A percentile compares a stretch with the other conserved stretches of the same genome.
These are phyloP conservation scores for Vitis hybrid DNA, from an alignment of 177 flowering plant genomes.

Conservation along the genomic window DNA sequence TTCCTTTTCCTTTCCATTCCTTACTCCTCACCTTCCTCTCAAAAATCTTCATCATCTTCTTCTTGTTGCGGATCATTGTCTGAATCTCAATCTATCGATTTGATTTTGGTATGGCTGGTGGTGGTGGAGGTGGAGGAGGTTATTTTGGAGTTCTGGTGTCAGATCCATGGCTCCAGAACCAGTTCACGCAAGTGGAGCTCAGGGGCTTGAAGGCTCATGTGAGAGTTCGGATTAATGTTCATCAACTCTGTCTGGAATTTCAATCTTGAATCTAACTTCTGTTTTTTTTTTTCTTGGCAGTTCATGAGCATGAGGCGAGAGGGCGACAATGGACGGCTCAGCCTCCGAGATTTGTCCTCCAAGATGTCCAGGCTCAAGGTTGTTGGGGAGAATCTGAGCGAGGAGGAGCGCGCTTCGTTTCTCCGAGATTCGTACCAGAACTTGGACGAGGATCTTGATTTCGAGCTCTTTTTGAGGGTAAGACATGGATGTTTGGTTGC, in stretches of 20 bases:
- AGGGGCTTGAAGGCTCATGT: constrained; percentile 78
- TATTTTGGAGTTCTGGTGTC: constrained; percentile 80
- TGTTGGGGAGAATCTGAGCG: constrained; percentile 75
- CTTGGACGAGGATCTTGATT: constrained; percentile 72
- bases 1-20: background rate
- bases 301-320: constrained; percentile 72
- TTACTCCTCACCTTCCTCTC: no score
- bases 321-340: constrained; percentile 41
- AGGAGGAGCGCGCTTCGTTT: constrained; percentile 59
- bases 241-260: background rate
- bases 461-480: constrained; percentile 82
- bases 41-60: no score
- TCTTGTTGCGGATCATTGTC: no score
- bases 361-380: constrained; percentile 76
- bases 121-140: constrained; percentile 14
- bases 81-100: no score
- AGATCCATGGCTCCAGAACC: constrained; percentile 94
- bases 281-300: constrained; percentile 27
- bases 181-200: constrained; percentile 95
- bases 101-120: no score
- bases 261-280: constrained; percentile 1
- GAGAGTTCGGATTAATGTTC: constrained; percentile 3
- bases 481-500: constrained; percentile 3
- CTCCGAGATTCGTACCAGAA: constrained; percentile 47
- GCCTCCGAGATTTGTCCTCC: constrained; percentile 55